Evolutionary conservation across 768 basidiomycete genomes (phyloP).

Genomic region (Podaxis mareebaensis): DNA sequence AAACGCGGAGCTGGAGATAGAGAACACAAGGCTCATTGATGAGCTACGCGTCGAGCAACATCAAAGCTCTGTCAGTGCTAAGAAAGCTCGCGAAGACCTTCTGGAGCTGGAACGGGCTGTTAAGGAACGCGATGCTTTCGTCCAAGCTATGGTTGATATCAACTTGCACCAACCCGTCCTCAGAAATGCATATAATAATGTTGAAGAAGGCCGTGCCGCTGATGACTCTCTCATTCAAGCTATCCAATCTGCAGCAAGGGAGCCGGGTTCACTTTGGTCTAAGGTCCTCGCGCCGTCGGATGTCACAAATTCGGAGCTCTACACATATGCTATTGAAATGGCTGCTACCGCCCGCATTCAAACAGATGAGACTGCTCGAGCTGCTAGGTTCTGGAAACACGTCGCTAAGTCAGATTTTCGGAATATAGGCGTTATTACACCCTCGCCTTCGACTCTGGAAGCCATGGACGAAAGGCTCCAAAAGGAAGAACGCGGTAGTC

Average conservation of each 20-base stretch:
- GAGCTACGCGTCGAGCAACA: conserved; percentile 2
- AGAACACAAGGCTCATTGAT: conserved; percentile 2
- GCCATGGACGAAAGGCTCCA: conserved; percentile 29
- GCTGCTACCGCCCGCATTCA: conserved; percentile 45
- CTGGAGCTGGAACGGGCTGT: conserved; percentile 26
- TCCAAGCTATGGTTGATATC: conserved; percentile 37
- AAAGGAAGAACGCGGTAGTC: conserved; percentile 8
- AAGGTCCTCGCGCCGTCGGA: conserved; percentile 36
- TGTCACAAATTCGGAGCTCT: conserved; percentile 40
- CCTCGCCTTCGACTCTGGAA: conserved; percentile 37
- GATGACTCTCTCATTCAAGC: conserved; percentile 45
- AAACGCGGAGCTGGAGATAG: not conserved
- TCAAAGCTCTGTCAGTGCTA: not conserved
- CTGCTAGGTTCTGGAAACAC: conserved; percentile 45
- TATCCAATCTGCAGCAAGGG: conserved; percentile 41
- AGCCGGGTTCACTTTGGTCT: conserved; percentile 42
- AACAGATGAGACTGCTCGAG: conserved; percentile 37
- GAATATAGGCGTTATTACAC: conserved; percentile 30
- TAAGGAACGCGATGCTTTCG: conserved; percentile 34
- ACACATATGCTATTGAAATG: conserved; percentile 45
- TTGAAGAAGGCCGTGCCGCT: conserved; percentile 32
- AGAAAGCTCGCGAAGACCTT: conserved; percentile 22
- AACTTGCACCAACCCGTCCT: conserved; percentile 34
- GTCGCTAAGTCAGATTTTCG: conserved; percentile 33
- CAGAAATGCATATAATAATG: conserved; percentile 27